These are phyloP conservation scores for Heritiera fomes DNA, from an alignment of 345 rosid species.

Conservation along the genomic window DNA sequence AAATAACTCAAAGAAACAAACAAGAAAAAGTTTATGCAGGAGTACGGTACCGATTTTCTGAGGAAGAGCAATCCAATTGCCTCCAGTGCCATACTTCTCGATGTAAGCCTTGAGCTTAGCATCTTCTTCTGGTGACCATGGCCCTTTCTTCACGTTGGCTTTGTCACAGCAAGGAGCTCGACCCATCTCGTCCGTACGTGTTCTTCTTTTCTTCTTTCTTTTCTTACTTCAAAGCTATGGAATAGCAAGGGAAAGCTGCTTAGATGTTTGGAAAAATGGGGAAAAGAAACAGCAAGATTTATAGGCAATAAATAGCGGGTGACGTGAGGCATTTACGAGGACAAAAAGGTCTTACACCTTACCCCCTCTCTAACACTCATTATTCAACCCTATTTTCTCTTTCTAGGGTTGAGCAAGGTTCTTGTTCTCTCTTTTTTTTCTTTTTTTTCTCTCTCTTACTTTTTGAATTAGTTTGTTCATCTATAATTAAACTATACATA, in stretches of 20 bases:
- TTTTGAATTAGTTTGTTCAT: conserved; percentile 72
- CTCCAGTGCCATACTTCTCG: conserved; percentile 83
- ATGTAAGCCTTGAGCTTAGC: conserved; percentile 87
- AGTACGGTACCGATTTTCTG: conserved; percentile 75
- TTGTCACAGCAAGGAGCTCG: conserved; percentile 99
- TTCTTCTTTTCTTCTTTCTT: not conserved
- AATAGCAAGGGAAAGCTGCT: not conserved
- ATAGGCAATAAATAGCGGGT: conserved; percentile 44
- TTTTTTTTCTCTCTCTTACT: conserved; percentile 40
- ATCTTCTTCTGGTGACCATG: conserved; percentile 99
- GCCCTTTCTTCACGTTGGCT: conserved; percentile 89
- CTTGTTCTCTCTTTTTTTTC: conserved; percentile 17
- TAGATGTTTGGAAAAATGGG: conserved; percentile 22
- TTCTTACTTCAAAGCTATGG: conserved; percentile 17
- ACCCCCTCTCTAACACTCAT: conserved; percentile 25
- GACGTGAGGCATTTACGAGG: conserved; percentile 34
- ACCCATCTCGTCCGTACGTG: conserved; percentile 51
- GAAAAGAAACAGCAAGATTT: conserved; percentile 38
- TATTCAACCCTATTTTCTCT: conserved; percentile 31
- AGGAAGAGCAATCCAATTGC: conserved; percentile 98
- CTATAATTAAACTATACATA: conserved; percentile 25
- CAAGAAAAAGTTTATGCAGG: conserved; percentile 3
- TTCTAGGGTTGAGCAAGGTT: conserved; percentile 50
- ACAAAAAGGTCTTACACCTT: conserved; percentile 46
- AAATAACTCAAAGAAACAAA: not conserved